Percentiles rank a stretch among this genome's conserved stretches.
Evolutionary conservation across 148 eudicot species (phyloP).

Genomic region (Rhododendron williamsianum): DNA sequence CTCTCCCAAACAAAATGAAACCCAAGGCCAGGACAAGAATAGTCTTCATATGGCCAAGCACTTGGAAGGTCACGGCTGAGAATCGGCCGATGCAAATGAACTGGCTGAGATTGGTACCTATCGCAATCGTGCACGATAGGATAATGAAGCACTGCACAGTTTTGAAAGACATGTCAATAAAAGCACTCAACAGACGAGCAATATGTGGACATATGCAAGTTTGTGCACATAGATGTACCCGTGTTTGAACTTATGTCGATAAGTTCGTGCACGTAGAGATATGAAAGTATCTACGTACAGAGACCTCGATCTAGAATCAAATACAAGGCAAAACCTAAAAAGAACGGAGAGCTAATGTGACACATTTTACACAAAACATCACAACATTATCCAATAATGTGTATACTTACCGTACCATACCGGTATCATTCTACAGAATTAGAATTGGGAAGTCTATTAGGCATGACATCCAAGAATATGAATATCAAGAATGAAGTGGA

Average conservation of each 20-base stretch:
- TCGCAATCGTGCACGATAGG: slow-evolving; percentile 40
- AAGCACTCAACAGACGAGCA: background rate
- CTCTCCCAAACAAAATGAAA: slow-evolving; percentile 48
- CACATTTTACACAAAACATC: background rate
- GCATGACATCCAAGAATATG: background rate
- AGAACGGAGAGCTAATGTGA: background rate
- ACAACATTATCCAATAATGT: background rate
- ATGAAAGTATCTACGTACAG: background rate
- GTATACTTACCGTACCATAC: background rate
- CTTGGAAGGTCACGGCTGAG: slow-evolving; percentile 52
- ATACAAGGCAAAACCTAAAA: background rate
- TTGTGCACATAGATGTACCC: background rate
- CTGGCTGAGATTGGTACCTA: slow-evolving; percentile 52
- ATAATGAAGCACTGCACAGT: slow-evolving; percentile 29
- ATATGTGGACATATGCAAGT: background rate
- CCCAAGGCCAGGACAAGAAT: slow-evolving; percentile 37
- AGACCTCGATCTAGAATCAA: background rate
- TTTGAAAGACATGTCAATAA: background rate
- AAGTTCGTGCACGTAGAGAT: background rate
- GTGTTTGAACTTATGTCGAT: background rate
- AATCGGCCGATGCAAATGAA: slow-evolving; percentile 60
- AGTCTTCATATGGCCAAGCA: slow-evolving; percentile 56
- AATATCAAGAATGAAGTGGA: too few species aligned
- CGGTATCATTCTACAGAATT: background rate
- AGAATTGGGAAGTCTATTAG: background rate